Evolutionary conservation across 306 rosid genomes (phyloP).

Genomic region (Styphnolobium japonicum): DNA sequence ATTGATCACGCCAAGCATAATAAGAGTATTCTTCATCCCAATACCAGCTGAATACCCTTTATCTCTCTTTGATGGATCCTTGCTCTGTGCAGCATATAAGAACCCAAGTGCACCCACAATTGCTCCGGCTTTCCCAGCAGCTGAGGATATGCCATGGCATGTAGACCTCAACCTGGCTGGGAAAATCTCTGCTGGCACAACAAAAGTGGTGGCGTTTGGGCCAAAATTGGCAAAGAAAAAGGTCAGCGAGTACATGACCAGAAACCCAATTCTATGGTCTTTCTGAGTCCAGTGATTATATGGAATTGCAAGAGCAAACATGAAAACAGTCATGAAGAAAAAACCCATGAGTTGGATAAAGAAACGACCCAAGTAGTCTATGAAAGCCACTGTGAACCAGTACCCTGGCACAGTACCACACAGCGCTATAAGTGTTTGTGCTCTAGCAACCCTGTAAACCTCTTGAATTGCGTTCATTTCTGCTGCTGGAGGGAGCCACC

Average conservation of each 20-base stretch:
- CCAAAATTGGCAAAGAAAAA: constrained; percentile 37
- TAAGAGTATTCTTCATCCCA: constrained; percentile 37
- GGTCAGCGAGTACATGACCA: constrained; percentile 24
- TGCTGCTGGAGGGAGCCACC: constrained; percentile 30
- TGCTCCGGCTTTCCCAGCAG: constrained; percentile 31
- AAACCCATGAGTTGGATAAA: constrained; percentile 35
- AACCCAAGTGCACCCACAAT: constrained; percentile 36
- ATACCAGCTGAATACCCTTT: constrained; percentile 37
- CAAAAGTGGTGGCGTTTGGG: constrained; percentile 36
- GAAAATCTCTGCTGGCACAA: constrained; percentile 37
- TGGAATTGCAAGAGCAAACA: constrained; percentile 33
- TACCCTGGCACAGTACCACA: constrained; percentile 36
- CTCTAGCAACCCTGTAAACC: constrained; percentile 28
- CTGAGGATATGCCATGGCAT: constrained; percentile 31
- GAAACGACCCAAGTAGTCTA: constrained; percentile 21
- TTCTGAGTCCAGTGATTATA: constrained; percentile 31
- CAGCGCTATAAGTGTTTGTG: constrained; percentile 25
- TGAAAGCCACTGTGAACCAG: constrained; percentile 39
- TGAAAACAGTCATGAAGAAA: constrained; percentile 37
- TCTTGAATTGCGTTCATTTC: constrained; percentile 36
- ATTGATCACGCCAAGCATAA: constrained; percentile 25
- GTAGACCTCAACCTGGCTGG: constrained; percentile 37
- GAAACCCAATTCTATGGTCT: constrained; percentile 21
- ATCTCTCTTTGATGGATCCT: constrained; percentile 11
- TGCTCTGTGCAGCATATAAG: constrained; percentile 29